These are phyloP conservation scores for Monilinia laxa DNA, from an alignment of 2,329 filamentous ascomycete genomes.

Conservation along the genomic window DNA sequence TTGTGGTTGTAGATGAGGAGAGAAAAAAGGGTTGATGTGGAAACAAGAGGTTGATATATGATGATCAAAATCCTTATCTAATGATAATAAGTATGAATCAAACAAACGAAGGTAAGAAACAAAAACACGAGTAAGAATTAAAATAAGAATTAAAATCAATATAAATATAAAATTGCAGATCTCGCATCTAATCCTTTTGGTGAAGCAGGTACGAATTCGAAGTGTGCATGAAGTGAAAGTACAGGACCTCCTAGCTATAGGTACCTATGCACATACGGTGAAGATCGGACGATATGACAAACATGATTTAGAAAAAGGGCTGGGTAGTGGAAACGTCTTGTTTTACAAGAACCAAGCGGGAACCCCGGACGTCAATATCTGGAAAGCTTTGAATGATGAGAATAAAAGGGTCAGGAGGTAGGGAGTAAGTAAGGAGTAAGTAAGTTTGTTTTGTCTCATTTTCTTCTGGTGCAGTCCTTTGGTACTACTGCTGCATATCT, in stretches of 20 bases:
- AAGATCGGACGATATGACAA: slow-evolving; percentile 9
- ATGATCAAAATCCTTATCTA: neutral
- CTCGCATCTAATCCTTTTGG: neutral
- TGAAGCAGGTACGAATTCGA: slow-evolving; percentile 9
- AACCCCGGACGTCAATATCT: neutral
- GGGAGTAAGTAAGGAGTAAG: too few species aligned
- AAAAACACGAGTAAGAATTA: slow-evolving; percentile 9
- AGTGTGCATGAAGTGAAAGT: neutral
- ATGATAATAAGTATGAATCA: neutral
- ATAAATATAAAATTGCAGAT: slow-evolving; percentile 14
- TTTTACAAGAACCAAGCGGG: slow-evolving; percentile 14
- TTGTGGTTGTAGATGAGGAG: neutral
- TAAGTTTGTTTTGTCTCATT: neutral
- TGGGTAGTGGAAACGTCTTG: slow-evolving; percentile 8
- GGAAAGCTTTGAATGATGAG: neutral
- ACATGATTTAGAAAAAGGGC: neutral
- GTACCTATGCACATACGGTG: neutral
- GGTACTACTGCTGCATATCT: slow-evolving; percentile 6
- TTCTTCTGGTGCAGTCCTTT: neutral
- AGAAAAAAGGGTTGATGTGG: neutral
- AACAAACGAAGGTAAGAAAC: slow-evolving; percentile 3
- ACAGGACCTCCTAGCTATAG: too few species aligned
- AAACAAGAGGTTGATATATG: slow-evolving; percentile 18
- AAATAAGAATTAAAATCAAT: neutral
- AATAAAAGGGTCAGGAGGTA: neutral